phyloP scores from a whole-genome alignment of 768 basidiomycete genomes.

The Strobilomyces echinocephalus region DNA sequence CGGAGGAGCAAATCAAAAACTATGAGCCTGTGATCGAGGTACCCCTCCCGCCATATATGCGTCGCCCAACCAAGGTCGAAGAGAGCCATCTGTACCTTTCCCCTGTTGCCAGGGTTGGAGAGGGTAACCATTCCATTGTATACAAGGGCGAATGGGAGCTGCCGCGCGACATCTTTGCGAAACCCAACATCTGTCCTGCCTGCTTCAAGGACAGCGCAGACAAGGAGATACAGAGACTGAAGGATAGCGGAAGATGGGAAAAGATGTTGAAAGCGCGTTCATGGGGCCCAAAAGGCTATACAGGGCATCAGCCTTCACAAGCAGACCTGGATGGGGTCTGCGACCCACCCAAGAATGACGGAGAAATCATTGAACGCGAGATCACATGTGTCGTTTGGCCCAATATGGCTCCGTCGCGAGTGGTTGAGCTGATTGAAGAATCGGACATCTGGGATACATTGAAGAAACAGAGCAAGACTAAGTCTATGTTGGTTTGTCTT shows the following conservation, averaged over 20 bases:
- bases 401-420: not conserved
- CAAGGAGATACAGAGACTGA: slow-evolving; percentile 19
- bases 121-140: slow-evolving; percentile 51
- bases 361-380: slow-evolving; percentile 18
- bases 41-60: slow-evolving; percentile 25
- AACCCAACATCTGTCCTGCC: slow-evolving; percentile 32
- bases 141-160: slow-evolving; percentile 50
- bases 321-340: not conserved
- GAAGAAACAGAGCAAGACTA: not conserved
- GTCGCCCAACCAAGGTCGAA: slow-evolving; percentile 17
- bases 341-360: slow-evolving; percentile 3
- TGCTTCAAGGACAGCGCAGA: slow-evolving; percentile 36
- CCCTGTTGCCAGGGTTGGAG: slow-evolving; percentile 33
- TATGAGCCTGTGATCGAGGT: slow-evolving; percentile 28
- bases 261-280: slow-evolving; percentile 11
- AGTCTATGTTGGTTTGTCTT: not conserved
- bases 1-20: slow-evolving; percentile 21
- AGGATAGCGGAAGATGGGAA: slow-evolving; percentile 20
- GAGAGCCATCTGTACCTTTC: slow-evolving; percentile 51
- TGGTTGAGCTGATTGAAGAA: not conserved
- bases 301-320: not conserved
- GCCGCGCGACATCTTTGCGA: slow-evolving; percentile 38
- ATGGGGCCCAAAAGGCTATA: slow-evolving; percentile 11
- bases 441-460: not conserved
- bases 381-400: slow-evolving; percentile 8